phyloP scores from a whole-genome alignment of 768 basidiomycete genomes.

The Agaricus subrufescens region DNA sequence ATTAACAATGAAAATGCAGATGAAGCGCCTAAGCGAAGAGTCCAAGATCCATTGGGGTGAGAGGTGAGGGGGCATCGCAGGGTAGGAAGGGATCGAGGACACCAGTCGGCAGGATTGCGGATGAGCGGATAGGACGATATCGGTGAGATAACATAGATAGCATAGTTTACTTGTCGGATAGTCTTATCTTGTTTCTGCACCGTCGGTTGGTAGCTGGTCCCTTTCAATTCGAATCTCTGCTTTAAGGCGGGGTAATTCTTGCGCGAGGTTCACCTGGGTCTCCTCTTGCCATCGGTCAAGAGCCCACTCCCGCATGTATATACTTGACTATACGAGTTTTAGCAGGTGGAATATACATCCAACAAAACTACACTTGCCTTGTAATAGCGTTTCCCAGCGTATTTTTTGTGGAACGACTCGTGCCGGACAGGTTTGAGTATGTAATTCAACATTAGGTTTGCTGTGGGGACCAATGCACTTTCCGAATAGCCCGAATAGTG shows the following conservation, averaged over 20 bases:
- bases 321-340: slow-evolving; percentile 54
- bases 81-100: neutral
- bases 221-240: slow-evolving; percentile 43
- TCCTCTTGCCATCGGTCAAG: slow-evolving; percentile 67
- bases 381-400: slow-evolving; percentile 82
- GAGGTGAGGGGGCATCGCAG: slow-evolving; percentile 9
- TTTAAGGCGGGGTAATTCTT: slow-evolving; percentile 58
- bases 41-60: slow-evolving; percentile 1
- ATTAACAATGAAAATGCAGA: slow-evolving; percentile 2
- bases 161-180: slow-evolving; percentile 1
- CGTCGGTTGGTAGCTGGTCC: slow-evolving; percentile 17
- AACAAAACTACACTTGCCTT: slow-evolving; percentile 48
- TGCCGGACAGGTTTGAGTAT: slow-evolving; percentile 76
- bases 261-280: slow-evolving; percentile 49
- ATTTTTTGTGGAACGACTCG: slow-evolving; percentile 91
- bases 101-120: neutral
- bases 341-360: neutral
- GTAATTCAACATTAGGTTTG: slow-evolving; percentile 91
- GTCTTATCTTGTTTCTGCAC: slow-evolving; percentile 7
- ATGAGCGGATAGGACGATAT: slow-evolving; percentile 5
- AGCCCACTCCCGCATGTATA: slow-evolving; percentile 85
- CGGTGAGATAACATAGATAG: slow-evolving; percentile 10
- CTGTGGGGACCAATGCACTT: slow-evolving; percentile 77
- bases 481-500: slow-evolving; percentile 95
- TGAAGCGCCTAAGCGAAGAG: slow-evolving; percentile 1